These are phyloP conservation scores for Cordyceps fumosorosea DNA, from an alignment of 2,329 filamentous ascomycete genomes.

Conservation along the genomic window DNA sequence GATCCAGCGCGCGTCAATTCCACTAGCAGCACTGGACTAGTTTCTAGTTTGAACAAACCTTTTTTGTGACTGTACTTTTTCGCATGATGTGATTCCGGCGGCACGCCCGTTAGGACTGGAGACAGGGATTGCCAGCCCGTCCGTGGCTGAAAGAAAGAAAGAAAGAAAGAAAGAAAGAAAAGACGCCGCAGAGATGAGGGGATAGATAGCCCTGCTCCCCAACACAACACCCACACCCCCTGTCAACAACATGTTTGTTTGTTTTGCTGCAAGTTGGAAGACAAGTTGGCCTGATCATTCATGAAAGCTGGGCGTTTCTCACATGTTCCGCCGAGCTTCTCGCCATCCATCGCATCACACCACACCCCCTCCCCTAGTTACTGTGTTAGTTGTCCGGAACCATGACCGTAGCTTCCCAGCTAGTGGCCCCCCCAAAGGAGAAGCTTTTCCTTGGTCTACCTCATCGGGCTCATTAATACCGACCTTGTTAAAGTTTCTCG, in stretches of 20 bases:
- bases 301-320: background rate
- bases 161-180: no score
- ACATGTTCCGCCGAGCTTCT: background rate
- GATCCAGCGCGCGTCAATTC: slow-evolving; percentile 8
- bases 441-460: background rate
- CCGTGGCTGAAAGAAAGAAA: background rate
- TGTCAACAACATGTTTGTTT: background rate
- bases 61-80: background rate
- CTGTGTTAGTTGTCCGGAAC: background rate
- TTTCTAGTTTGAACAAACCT: no score
- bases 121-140: background rate
- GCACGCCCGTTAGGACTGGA: slow-evolving; percentile 1
- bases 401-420: background rate
- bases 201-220: no score
- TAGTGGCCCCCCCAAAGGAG: background rate
- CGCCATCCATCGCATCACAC: background rate
- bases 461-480: background rate
- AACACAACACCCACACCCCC: background rate
- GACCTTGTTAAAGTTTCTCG: background rate
- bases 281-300: background rate
- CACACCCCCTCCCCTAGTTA: background rate
- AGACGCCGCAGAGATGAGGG: background rate
- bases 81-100: background rate
- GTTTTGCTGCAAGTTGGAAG: background rate
- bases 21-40: background rate